Evolutionary conservation across 129 eudicot genomes (phyloP).

Genomic region (Centrapalus pauciflorus): DNA sequence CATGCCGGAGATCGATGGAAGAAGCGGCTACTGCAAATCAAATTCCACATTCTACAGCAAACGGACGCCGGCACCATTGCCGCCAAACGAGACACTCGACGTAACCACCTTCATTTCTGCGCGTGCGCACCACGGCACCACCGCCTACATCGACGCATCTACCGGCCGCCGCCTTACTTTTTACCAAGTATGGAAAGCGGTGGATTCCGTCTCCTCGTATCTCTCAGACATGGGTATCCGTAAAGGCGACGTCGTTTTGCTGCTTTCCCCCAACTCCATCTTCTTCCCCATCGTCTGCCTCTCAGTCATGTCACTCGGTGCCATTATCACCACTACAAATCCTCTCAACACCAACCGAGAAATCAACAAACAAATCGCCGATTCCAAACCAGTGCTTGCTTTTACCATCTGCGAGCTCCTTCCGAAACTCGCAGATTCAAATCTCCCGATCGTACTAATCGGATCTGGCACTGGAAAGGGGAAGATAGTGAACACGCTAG

Average conservation of each 20-base stretch:
- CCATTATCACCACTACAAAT: constrained; percentile 84
- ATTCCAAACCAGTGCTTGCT: constrained; percentile 74
- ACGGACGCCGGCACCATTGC: constrained; percentile 59
- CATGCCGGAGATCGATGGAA: constrained; percentile 33
- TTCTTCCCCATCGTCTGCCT: constrained; percentile 86
- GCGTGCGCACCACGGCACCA: constrained; percentile 62
- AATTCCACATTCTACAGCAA: constrained; percentile 85
- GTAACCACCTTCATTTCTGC: constrained; percentile 93
- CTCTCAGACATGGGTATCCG: constrained; percentile 58
- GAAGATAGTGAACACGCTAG: constrained; percentile 33
- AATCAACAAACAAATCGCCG: constrained; percentile 70
- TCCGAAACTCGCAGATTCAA: constrained; percentile 47
- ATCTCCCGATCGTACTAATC: constrained; percentile 57
- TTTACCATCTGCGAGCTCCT: constrained; percentile 57
- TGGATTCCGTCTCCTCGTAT: constrained; percentile 59
- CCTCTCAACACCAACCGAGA: constrained; percentile 72
- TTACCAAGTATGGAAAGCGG: constrained; percentile 65
- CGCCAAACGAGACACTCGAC: constrained; percentile 47
- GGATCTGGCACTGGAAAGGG: constrained; percentile 1
- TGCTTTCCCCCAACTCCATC: constrained; percentile 86
- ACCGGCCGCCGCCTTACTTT: constrained; percentile 63
- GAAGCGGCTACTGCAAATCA: constrained; percentile 59
- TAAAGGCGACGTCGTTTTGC: constrained; percentile 73
- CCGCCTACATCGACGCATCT: constrained; percentile 90
- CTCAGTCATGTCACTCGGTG: constrained; percentile 88